Evolutionary conservation across 176 grass and related monocot genomes (phyloP), one percentile per base, ranked within the genome.

Genomic region (Triticum monococcum): DNA sequence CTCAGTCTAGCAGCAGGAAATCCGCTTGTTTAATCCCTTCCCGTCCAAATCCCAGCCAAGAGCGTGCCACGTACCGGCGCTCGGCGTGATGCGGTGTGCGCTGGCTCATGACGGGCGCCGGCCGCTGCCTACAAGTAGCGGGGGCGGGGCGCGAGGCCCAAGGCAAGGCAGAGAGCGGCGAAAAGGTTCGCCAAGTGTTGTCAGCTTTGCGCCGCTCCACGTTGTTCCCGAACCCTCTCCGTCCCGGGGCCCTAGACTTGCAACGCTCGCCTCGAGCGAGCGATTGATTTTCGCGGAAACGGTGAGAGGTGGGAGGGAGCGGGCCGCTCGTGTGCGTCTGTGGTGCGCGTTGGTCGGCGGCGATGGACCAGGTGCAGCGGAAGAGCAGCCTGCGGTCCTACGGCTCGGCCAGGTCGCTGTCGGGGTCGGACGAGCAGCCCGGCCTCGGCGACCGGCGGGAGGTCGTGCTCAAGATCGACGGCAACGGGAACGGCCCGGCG

Each of bases 391-490:
- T 90, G 32, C 64, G 75, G 80, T 59, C 80, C 24, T 82, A 87
- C 32, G 85, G 75, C 24, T 90, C 89, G 43, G 80, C 85, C 64
- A 90, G 45, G 67, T 78, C 79, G 0, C 72, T 75, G 31, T 72
- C 85, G 20, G 33, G 67, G 67, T 37, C 45, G 45, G 85, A 85
- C 24, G 64, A 88, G 80, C 79, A 38, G 4, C 69, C 74, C 35
- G 78, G 74, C 24, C 60, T 77, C 48, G 75, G 13, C 3, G 82
- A 79, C 0, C 24, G 23, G 4, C 57, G 78, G 2, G 94, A 99
- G 83, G 90, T 94, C 3, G 88, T 96, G 1, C 83, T 99, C 14
- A 99, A 90, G 87, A 87, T 99, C 75, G 97, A 96, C 10, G 89
- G 85, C 14, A 65, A 87, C 45, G 86, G 87, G 2, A 82, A 86